Percentiles rank a stretch among this genome's conserved stretches.
These are phyloP conservation scores for Metarhizium rileyi DNA, from an alignment of 2,329 filamentous ascomycete genomes.

Conservation along the genomic window DNA sequence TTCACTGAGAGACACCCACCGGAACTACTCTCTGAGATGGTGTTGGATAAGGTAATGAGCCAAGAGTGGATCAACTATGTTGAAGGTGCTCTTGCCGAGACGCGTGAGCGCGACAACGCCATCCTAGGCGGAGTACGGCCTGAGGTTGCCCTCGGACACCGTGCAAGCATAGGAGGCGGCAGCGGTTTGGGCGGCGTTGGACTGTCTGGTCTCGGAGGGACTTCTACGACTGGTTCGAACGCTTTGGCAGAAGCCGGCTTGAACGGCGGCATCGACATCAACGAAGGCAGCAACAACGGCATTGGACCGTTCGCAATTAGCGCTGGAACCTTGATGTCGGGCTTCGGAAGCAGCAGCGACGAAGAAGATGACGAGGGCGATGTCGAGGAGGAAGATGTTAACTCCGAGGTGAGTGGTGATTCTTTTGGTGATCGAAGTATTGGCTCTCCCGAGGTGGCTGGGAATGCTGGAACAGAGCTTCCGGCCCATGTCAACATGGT, in stretches of 20 bases:
- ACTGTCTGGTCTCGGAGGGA: constrained; percentile 33
- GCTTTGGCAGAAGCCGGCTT: constrained; percentile 74
- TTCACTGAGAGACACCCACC: constrained; percentile 91
- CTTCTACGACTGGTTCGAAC: constrained; percentile 41
- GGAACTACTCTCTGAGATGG: constrained; percentile 71
- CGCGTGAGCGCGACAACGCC: constrained; percentile 92
- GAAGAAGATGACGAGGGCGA: constrained; percentile 95
- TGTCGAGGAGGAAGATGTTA: constrained; percentile 67
- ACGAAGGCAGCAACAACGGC: constrained; percentile 54
- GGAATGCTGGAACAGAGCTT: constrained; percentile 14
- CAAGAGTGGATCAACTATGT: constrained; percentile 92
- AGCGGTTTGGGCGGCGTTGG: constrained; percentile 39
- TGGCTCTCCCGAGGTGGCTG: constrained; percentile 18
- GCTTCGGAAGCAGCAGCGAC: constrained; percentile 90
- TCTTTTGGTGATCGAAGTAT: constrained; percentile 22
- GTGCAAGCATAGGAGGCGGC: constrained; percentile 48
- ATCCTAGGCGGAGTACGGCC: constrained; percentile 91
- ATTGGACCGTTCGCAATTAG: constrained; percentile 65
- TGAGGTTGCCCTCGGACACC: constrained; percentile 75
- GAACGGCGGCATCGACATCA: constrained; percentile 63
- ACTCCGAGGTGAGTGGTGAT: constrained; percentile 51
- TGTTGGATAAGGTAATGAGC: constrained; percentile 82
- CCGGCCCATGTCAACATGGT: constrained; percentile 22
- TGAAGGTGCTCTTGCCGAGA: constrained; percentile 85
- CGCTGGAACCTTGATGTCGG: constrained; percentile 68